These are phyloP conservation scores for Phialemoniopsis sp. DNA, from an alignment of 2,329 filamentous ascomycete species.

Conservation along the genomic window DNA sequence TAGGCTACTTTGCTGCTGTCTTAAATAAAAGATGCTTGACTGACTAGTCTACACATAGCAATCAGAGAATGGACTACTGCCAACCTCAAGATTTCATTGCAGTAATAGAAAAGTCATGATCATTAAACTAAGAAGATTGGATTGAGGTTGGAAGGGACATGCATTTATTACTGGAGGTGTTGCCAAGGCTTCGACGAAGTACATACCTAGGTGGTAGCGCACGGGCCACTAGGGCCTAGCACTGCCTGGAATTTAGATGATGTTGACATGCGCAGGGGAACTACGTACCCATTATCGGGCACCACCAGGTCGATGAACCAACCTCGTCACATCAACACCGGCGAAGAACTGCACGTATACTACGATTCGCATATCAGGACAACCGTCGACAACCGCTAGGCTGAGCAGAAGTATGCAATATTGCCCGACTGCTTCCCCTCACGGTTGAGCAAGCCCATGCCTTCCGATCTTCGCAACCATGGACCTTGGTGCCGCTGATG, in stretches of 20 bases:
- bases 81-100: neutral
- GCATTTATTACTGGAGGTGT: too few species aligned
- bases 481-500: constrained; percentile 2
- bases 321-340: neutral
- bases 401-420: neutral
- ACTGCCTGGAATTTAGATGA: too few species aligned
- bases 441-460: neutral
- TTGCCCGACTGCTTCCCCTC: neutral
- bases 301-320: neutral
- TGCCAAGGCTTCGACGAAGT: too few species aligned
- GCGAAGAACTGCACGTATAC: neutral
- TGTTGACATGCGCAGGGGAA: too few species aligned
- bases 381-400: neutral
- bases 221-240: too few species aligned
- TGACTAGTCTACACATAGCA: neutral
- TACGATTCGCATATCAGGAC: too few species aligned
- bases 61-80: neutral
- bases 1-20: too few species aligned
- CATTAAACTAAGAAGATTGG: too few species aligned
- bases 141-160: too few species aligned
- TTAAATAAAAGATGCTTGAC: neutral
- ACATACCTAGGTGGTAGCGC: too few species aligned
- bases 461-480: neutral
- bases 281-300: too few species aligned
- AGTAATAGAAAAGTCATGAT: too few species aligned